Evolutionary conservation across 2,329 filamentous ascomycete genomes (phyloP).

Genomic region (Plectosphaerella cucumerina): DNA sequence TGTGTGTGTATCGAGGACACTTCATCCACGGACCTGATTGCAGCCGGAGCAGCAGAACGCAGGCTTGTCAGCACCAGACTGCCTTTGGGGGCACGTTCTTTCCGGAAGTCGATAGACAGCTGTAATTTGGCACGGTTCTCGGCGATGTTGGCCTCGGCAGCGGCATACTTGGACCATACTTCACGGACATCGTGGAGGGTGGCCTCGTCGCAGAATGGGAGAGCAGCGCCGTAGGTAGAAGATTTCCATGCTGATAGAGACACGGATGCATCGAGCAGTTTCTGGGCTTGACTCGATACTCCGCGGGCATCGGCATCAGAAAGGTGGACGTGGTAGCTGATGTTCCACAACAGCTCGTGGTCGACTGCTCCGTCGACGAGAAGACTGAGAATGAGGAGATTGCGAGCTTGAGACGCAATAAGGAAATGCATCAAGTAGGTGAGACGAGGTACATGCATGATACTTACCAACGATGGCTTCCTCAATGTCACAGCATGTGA

Average conservation of each 20-base stretch:
- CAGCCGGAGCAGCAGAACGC: slow-evolving; percentile 33
- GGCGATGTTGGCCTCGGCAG: neutral
- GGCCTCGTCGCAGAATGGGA: slow-evolving; percentile 44
- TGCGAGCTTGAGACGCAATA: slow-evolving; percentile 40
- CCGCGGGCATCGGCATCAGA: slow-evolving; percentile 27
- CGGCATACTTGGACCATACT: slow-evolving; percentile 7
- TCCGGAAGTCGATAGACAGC: slow-evolving; percentile 7
- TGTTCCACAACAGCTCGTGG: slow-evolving; percentile 39
- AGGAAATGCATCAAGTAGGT: slow-evolving; percentile 1
- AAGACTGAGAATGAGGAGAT: slow-evolving; percentile 47
- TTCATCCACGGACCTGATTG: slow-evolving; percentile 17
- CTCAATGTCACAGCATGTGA: slow-evolving; percentile 54
- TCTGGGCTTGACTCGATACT: slow-evolving; percentile 26
- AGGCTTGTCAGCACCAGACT: slow-evolving; percentile 19
- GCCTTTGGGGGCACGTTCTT: neutral
- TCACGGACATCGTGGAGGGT: slow-evolving; percentile 30
- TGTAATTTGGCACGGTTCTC: too few relatives aligned
- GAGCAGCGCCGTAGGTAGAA: slow-evolving; percentile 34
- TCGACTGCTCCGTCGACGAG: slow-evolving; percentile 35
- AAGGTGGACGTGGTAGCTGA: slow-evolving; percentile 52
- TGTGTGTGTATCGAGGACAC: slow-evolving; percentile 17
- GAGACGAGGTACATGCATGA: neutral
- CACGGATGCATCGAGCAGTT: slow-evolving; percentile 32
- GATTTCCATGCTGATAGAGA: slow-evolving; percentile 39
- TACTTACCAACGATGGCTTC: slow-evolving; percentile 43